Evolutionary conservation across 1,139 yeast genomes (phyloP).

Genomic region (Lodderomyces orthopsilosis): DNA sequence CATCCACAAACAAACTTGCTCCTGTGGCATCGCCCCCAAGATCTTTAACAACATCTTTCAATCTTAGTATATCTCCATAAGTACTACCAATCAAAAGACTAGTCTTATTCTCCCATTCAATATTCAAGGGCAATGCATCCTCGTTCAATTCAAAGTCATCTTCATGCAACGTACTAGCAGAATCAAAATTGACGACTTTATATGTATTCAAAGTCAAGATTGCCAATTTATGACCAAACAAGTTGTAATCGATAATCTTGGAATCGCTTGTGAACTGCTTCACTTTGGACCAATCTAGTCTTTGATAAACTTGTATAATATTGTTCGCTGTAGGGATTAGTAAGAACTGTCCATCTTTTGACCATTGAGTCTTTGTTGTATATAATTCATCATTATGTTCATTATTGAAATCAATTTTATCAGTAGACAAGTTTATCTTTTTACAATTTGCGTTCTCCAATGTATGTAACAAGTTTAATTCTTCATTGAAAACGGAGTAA

Average conservation of each 20-base stretch:
- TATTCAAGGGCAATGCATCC: constrained; percentile 15
- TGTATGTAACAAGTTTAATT: constrained; percentile 36
- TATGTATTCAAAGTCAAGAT: constrained; percentile 15
- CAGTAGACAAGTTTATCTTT: constrained; percentile 36
- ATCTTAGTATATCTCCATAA: constrained; percentile 46
- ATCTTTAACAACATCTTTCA: constrained; percentile 30
- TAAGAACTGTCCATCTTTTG: constrained; percentile 53
- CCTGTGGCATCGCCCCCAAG: constrained; percentile 19
- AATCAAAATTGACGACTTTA: constrained; percentile 12
- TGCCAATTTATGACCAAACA: constrained; percentile 12
- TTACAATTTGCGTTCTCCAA: constrained; percentile 39
- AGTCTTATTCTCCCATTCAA: constrained; percentile 13
- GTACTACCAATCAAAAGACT: constrained; percentile 50
- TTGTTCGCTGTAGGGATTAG: constrained; percentile 37
- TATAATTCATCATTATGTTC: constrained; percentile 42
- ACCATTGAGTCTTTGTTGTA: constrained; percentile 35
- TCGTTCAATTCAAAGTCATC: constrained; percentile 14
- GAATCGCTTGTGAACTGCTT: constrained; percentile 12
- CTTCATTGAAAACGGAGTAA: constrained; percentile 54
- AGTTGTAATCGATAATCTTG: constrained; percentile 14
- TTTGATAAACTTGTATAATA: constrained; percentile 34
- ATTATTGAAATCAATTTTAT: constrained; percentile 32
- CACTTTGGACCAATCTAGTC: constrained; percentile 29
- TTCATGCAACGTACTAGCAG: constrained; percentile 10
- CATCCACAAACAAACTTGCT: constrained; percentile 24